Percentiles rank a stretch among this genome's conserved stretches.
phyloP scores from a whole-genome alignment of 1,284 basidiomycete species.

The Boletus calvinii region DNA sequence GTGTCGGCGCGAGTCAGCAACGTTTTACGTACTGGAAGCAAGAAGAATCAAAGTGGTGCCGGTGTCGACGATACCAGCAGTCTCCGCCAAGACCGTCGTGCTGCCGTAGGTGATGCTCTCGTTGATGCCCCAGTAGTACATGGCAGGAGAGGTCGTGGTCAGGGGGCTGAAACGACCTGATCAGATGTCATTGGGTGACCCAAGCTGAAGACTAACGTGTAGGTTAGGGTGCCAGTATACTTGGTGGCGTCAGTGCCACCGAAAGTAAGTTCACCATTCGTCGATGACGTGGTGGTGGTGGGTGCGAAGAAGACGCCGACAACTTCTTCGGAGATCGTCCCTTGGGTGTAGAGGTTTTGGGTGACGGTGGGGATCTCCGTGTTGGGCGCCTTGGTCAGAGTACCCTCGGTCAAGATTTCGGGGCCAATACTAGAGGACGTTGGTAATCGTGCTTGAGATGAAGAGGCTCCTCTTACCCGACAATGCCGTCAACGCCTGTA shows the following conservation, averaged over 20 bases:
- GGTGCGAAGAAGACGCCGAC: constrained; percentile 44
- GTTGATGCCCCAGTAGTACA: constrained; percentile 61
- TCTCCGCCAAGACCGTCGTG: constrained; percentile 43
- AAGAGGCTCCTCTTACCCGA: constrained; percentile 21
- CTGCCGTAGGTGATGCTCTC: constrained; percentile 55
- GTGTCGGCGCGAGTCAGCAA: background rate
- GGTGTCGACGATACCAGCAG: constrained; percentile 66
- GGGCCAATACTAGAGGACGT: constrained; percentile 41
- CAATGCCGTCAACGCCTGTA: constrained; percentile 28
- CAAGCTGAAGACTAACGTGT: constrained; percentile 37
- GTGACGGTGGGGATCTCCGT: constrained; percentile 35
- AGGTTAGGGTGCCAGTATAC: constrained; percentile 46
- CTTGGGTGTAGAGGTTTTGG: constrained; percentile 37
- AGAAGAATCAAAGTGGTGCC: constrained; percentile 41
- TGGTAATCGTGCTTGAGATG: constrained; percentile 24
- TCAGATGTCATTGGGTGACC: background rate
- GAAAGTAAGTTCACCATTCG: constrained; percentile 46
- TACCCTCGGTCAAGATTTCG: constrained; percentile 27
- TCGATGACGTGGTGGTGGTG: constrained; percentile 25
- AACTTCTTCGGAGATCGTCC: constrained; percentile 29
- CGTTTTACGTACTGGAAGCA: constrained; percentile 31
- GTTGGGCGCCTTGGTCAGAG: constrained; percentile 16
- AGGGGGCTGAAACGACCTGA: constrained; percentile 37
- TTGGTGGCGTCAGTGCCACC: constrained; percentile 50
- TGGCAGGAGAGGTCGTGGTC: constrained; percentile 48